A percentile compares a stretch with the other conserved stretches of the same genome.
Conservation (phyloP, 176 grass and related monocot species). For the Cymbopogon citratus region DNA sequence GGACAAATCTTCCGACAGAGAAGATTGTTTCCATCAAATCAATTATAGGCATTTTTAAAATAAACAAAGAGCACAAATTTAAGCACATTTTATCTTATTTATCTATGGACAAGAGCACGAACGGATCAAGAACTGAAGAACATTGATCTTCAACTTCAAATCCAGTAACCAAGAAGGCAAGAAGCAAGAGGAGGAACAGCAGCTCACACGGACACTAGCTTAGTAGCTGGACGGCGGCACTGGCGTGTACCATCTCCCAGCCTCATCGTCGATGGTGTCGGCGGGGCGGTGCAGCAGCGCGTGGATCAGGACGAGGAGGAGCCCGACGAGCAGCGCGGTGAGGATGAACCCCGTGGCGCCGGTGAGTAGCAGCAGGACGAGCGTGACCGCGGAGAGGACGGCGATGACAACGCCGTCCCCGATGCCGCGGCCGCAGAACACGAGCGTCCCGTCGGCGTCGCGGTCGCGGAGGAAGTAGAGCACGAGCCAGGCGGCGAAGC, state of each 20-base stretch:
- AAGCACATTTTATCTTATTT: neutral
- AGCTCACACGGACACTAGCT: neutral
- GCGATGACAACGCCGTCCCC: conserved; percentile 38
- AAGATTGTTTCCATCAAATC: neutral
- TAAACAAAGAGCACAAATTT: neutral
- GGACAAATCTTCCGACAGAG: neutral
- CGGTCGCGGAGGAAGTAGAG: conserved; percentile 79
- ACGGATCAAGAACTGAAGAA: conserved; percentile 14
- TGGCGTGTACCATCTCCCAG: conserved; percentile 48
- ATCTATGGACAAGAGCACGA: conserved; percentile 1
- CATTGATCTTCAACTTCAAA: neutral
- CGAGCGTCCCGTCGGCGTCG: conserved; percentile 27
- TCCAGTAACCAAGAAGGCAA: neutral
- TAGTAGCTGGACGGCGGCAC: conserved; percentile 17
- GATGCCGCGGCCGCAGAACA: conserved; percentile 37
- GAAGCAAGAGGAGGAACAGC: neutral
- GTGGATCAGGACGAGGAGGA: conserved; percentile 51
- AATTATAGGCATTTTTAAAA: neutral
- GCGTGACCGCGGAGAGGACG: conserved; percentile 46
- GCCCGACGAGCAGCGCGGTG: conserved; percentile 48
- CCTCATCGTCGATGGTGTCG: conserved; percentile 52
- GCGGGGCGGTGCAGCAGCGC: conserved; percentile 45
- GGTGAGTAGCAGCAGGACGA: conserved; percentile 62
- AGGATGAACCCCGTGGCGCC: conserved; percentile 59
- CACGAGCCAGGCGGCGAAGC: conserved; percentile 67